Percentiles rank a stretch among this genome's conserved stretches.
phyloP scores from a whole-genome alignment of 768 basidiomycete genomes.

The Lactifluus hygrophoroides region DNA sequence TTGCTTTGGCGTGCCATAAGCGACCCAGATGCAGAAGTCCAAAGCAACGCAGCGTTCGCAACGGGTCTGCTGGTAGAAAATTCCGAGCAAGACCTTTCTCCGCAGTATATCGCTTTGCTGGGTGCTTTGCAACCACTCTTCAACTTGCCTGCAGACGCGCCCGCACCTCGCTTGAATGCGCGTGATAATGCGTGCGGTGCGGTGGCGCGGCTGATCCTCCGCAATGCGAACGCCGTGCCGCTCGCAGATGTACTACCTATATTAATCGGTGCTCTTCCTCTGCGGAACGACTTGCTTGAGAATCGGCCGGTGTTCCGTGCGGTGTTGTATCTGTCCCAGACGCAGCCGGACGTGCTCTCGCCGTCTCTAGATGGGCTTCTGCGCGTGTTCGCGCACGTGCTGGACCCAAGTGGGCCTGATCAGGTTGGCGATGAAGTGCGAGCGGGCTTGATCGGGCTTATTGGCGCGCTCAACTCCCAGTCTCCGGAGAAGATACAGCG shows the following conservation, averaged over 20 bases:
- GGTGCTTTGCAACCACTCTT: constrained; percentile 77
- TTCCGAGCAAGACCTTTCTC: constrained; percentile 69
- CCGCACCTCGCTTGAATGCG: constrained; percentile 67
- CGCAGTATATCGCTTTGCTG: constrained; percentile 75
- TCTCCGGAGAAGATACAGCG: constrained; percentile 74
- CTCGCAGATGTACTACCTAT: constrained; percentile 87
- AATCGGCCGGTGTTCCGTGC: constrained; percentile 85
- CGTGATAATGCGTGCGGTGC: constrained; percentile 97
- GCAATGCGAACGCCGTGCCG: constrained; percentile 71
- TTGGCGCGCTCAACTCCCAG: constrained; percentile 63
- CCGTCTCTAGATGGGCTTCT: constrained; percentile 76
- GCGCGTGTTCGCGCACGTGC: constrained; percentile 68
- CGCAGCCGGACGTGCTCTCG: constrained; percentile 58
- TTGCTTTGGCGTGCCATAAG: constrained; percentile 77
- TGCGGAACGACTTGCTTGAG: constrained; percentile 84
- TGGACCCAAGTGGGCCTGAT: constrained; percentile 66
- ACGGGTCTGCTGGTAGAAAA: constrained; percentile 86
- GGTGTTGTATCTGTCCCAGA: constrained; percentile 80
- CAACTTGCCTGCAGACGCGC: constrained; percentile 49
- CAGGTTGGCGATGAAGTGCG: constrained; percentile 77
- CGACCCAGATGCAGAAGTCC: constrained; percentile 86
- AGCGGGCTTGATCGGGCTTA: constrained; percentile 63
- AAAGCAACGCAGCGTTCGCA: constrained; percentile 94
- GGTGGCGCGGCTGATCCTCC: constrained; percentile 77
- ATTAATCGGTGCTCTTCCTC: constrained; percentile 72